A percentile compares a stretch with the other conserved stretches of the same genome.
Conservation (phyloP, 495 filamentous ascomycete species). For the Amphirosellinia nigrospora region DNA sequence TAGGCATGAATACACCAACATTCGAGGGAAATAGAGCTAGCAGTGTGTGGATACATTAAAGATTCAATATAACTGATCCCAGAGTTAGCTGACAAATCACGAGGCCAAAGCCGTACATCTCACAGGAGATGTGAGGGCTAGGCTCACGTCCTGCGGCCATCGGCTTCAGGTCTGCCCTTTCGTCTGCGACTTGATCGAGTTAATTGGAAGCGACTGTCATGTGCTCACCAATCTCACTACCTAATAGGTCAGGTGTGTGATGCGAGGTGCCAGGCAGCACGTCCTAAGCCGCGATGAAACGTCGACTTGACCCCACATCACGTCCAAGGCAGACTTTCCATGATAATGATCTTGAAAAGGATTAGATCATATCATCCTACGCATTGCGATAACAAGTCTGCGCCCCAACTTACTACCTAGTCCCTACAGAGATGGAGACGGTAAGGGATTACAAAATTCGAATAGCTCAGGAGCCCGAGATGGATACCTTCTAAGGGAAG, state of each 20-base stretch:
- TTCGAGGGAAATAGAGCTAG: too few species aligned
- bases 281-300: background rate
- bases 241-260: background rate
- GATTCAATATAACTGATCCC: too few species aligned
- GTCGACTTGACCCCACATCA: background rate
- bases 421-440: background rate
- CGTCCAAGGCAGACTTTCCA: too few species aligned
- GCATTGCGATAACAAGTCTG: background rate
- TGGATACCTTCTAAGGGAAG: background rate
- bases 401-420: background rate
- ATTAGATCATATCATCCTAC: too few species aligned
- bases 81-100: too few species aligned
- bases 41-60: too few species aligned
- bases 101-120: too few species aligned
- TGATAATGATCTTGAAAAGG: too few species aligned
- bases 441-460: background rate
- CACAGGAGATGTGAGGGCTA: too few species aligned
- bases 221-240: background rate
- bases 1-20: too few species aligned
- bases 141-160: background rate
- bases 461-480: background rate
- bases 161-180: slow-evolving; percentile 9
- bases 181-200: background rate
- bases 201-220: background rate
- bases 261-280: background rate